Base-by-base conservation (phyloP, 371 early-diverging fungal species). In the Mortierella sp. region DNA sequence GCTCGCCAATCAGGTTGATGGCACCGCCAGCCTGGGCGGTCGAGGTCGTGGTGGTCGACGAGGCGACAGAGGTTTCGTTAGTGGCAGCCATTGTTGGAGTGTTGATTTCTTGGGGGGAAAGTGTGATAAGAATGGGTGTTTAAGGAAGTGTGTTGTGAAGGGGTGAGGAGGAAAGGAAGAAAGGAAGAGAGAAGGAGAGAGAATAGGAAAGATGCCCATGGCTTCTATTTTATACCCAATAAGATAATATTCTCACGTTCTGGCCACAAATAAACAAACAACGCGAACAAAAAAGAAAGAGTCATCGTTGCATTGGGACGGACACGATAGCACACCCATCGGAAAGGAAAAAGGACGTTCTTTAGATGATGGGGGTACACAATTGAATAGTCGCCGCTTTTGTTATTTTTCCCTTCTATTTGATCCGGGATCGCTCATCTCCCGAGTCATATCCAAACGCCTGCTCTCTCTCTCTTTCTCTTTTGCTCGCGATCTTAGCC, bases 1-100 rank as follows among this genome's bases (percentile, higher is more conserved):
- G 78, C 44, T 73, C 79, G 44, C 83, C 83, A 24, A 83, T 53
- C 55, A 83, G 65, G 79, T 83, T 83, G 69, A 83, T 71, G 37
- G 78, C 79, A 19, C 77, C 76, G 64, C 37, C 37, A 31, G 39
- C 70, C 65, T 78, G 78, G 75, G 76, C 69, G 47, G 82, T 74
- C 16, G 79, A 31, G 43, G 79, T 72, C 58, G 67, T 61, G 73
- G 55, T 45, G 55, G 66, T 24, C 34, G 74, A 55, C 45, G 58
- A 55, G 16, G 67, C 37, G 67, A 63, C 66, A 40, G 74, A 47
- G 39, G 71, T 47, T 74, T 68, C 72, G 70, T 70, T 74, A 41
- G 73, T 47, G 68, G 74, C 39, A 66, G 66, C 31, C 43, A 66
- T 66, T 66, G 47, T 58, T 19, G 34, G 34, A 6, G 22, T 34